phyloP scores from a whole-genome alignment of 331 rosid species.

The Stylosanthes scabra region DNA sequence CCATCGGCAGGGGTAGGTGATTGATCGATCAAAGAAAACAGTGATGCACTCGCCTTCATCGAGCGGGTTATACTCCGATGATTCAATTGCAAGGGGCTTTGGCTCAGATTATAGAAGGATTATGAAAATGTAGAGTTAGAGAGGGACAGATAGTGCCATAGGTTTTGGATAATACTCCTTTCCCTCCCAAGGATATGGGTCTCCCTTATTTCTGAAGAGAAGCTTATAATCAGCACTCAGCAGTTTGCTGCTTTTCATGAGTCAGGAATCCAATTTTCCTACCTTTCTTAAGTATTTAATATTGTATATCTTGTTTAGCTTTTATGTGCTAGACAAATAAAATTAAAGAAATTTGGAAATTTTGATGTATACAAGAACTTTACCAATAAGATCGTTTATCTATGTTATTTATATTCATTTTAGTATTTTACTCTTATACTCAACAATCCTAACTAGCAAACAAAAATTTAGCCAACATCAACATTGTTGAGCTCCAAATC shows the following conservation, averaged over 20 bases:
- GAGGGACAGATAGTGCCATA: slow-evolving; percentile 23
- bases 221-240: background rate
- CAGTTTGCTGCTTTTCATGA: slow-evolving; percentile 8
- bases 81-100: slow-evolving; percentile 24
- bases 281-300: background rate
- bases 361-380: background rate
- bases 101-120: slow-evolving; percentile 38
- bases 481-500: too few species aligned
- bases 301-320: background rate
- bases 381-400: too few species aligned
- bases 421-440: too few species aligned
- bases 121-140: slow-evolving; percentile 32
- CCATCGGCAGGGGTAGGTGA: slow-evolving; percentile 50
- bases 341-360: background rate
- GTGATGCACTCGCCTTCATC: slow-evolving; percentile 3
- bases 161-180: slow-evolving; percentile 22
- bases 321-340: background rate
- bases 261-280: background rate
- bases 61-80: background rate
- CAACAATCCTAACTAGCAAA: too few species aligned
- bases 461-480: too few species aligned
- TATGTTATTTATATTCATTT: too few species aligned
- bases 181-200: background rate
- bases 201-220: background rate
- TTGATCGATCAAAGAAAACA: slow-evolving; percentile 17